phyloP scores from a whole-genome alignment of 129 eudicot genomes.

The Solidago caesia region DNA sequence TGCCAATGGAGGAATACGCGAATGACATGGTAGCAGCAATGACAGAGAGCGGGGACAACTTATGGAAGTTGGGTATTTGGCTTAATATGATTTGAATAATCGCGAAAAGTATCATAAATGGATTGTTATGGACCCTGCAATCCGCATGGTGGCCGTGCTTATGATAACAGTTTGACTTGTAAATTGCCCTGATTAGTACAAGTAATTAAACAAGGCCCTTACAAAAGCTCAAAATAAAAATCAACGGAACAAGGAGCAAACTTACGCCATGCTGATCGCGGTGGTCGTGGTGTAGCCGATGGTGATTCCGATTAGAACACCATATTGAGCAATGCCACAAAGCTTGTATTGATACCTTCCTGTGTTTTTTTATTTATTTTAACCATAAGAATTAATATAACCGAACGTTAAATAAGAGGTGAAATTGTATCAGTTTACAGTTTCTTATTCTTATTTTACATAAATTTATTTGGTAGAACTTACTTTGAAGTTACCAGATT shows the following conservation, averaged over 20 bases:
- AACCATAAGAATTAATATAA: too few relatives aligned
- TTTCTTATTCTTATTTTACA: too few relatives aligned
- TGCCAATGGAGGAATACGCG: constrained; percentile 49
- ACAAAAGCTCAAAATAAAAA: background rate
- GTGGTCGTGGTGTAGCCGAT: constrained; percentile 67
- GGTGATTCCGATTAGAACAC: constrained; percentile 39
- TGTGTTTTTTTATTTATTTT: background rate
- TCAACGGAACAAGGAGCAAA: background rate
- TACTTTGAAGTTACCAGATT: too few relatives aligned
- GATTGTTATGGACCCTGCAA: constrained; percentile 40
- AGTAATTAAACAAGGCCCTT: background rate
- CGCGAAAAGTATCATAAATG: constrained; percentile 46
- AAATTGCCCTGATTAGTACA: constrained; percentile 42
- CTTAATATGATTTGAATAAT: constrained; percentile 44
- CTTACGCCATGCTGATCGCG: constrained; percentile 70
- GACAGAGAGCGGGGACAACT: constrained; percentile 47
- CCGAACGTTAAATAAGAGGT: too few relatives aligned
- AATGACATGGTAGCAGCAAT: constrained; percentile 67
- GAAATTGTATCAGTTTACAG: too few relatives aligned
- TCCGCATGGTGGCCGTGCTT: constrained; percentile 40
- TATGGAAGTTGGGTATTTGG: constrained; percentile 57
- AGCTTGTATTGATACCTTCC: constrained; percentile 19
- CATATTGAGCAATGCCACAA: constrained; percentile 54
- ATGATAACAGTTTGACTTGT: constrained; percentile 53
- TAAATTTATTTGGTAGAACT: too few relatives aligned